Base-by-base conservation (phyloP, 2,329 filamentous ascomycete genomes). In the Aspergillus sp. region DNA sequence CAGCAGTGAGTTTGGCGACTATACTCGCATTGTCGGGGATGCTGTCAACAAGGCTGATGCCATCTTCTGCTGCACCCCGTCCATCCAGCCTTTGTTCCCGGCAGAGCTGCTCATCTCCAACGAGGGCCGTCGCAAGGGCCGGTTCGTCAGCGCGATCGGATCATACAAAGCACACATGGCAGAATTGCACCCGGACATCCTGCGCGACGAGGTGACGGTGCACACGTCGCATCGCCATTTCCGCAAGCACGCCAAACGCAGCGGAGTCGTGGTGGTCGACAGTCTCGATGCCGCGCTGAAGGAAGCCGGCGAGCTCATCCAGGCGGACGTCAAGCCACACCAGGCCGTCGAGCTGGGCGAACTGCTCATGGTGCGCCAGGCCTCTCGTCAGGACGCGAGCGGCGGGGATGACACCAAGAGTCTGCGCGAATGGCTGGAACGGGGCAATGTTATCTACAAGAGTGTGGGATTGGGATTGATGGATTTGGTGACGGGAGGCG, bases 271-370 rank as follows among this genome's bases (percentile, higher is more conserved):
- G 1, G 70, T 84, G 4, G 80, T 82, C 2, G 79, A 84, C 61
- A 90, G 85, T 7, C 74, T 95, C 0, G 84, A 88, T 23, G 87
- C 86, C 0, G 90, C 85, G 41, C 65, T 95, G 39, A 83, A 84
- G 57, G 88, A 95, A 63, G 86, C 90, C 0, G 91, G 91, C 0
- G 91, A 97, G 71, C 75, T 97, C 43, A 85, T 94, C 7, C 81
- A 88, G 55, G 88, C 88, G 0, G 83, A 82, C 0, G 73, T 96
- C 23, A 75, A 76, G 19, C 83, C 87, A 0, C 78, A 82, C 41
- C 85, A 94, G 57, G 78, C 96, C 3, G 87, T 95, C 0, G 91
- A 96, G 66, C 72, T 96, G 1, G 91, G 90, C 3, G 90, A 96
- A 63, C 72, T 96, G 43, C 68, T 84, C 51, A 84, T 84, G 79